Conservation (phyloP, 2,329 filamentous ascomycete genomes). For the Sporothrix protearum region DNA sequence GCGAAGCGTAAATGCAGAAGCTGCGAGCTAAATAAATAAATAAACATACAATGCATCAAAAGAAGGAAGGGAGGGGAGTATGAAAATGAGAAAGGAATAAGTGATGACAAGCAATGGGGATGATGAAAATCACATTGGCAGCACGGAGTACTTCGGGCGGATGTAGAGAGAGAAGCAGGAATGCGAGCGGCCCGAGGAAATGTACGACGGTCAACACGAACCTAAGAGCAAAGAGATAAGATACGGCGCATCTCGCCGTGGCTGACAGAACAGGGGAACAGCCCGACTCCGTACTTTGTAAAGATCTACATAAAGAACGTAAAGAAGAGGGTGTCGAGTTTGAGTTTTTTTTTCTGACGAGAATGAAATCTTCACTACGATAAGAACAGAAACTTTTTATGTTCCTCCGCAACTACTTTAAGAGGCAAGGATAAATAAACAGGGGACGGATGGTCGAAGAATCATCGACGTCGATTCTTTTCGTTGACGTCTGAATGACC, state of each 20-base stretch:
- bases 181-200: too few species aligned
- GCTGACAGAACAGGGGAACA: neutral
- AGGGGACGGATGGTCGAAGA: neutral
- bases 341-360: neutral
- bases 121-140: too few species aligned
- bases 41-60: too few species aligned
- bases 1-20: too few species aligned
- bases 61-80: neutral
- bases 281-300: too few species aligned
- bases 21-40: too few species aligned
- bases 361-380: neutral
- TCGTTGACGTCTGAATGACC: neutral
- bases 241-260: neutral
- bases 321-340: constrained; percentile 7
- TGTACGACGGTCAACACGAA: neutral
- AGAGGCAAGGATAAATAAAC: neutral
- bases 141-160: too few species aligned
- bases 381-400: neutral
- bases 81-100: neutral
- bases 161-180: too few species aligned
- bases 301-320: too few species aligned
- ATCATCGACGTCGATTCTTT: neutral
- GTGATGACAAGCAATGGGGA: neutral
- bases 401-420: neutral
- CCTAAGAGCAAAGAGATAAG: constrained; percentile 11